Evolutionary conservation across 805 yeast genomes (phyloP).

Genomic region (Candida ficus): DNA sequence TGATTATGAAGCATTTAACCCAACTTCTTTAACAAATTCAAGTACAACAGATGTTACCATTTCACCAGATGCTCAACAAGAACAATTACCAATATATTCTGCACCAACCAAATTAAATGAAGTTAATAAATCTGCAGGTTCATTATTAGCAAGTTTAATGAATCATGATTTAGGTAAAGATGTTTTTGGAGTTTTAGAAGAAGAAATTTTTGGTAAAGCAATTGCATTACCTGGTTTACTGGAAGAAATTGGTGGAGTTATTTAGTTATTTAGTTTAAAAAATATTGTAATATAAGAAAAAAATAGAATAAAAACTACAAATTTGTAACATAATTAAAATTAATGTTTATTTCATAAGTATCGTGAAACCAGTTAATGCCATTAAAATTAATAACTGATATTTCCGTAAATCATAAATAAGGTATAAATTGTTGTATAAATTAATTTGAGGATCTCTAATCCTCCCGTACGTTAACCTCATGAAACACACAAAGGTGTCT

Average conservation of each 20-base stretch:
- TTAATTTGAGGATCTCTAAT: no score
- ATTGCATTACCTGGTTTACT: conserved; percentile 31
- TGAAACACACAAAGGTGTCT: background rate
- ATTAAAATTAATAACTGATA: no score
- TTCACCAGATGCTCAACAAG: conserved; percentile 13
- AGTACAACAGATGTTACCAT: conserved; percentile 1
- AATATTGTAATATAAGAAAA: background rate
- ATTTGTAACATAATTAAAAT: background rate
- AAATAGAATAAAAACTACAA: background rate
- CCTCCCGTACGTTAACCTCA: no score
- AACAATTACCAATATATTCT: conserved; percentile 15
- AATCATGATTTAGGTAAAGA: conserved; percentile 29
- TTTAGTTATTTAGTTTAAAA: conserved; percentile 8
- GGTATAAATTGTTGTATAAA: background rate
- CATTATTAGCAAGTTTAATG: conserved; percentile 32
- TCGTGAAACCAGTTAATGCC: background rate
- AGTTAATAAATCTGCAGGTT: conserved; percentile 34
- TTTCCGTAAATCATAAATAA: background rate
- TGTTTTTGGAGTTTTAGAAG: conserved; percentile 28
- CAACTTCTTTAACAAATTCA: conserved; percentile 6
- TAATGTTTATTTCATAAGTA: background rate
- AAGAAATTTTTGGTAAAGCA: conserved; percentile 27
- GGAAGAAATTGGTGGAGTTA: conserved; percentile 23
- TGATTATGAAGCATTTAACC: conserved; percentile 33
- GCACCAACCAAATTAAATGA: conserved; percentile 33